A percentile compares a stretch with the other conserved stretches of the same genome.
phyloP scores from a whole-genome alignment of 371 early-diverging fungal genomes.

The Sporodiniella umbellata region DNA sequence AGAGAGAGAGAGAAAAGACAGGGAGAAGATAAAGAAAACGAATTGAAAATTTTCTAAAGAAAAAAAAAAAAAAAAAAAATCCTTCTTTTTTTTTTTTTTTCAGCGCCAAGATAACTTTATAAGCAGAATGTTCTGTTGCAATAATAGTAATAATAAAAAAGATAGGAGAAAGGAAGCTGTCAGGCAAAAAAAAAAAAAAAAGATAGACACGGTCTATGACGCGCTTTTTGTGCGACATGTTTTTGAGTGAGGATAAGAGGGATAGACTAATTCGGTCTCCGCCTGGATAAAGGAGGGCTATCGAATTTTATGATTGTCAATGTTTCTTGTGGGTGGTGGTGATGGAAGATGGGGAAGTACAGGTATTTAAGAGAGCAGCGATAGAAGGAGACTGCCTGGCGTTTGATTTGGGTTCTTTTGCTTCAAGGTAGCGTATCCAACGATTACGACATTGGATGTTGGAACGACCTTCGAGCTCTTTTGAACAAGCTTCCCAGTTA shows the following conservation, averaged over 20 bases:
- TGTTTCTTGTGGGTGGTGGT: conserved; percentile 36
- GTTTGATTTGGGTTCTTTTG: conserved; percentile 9
- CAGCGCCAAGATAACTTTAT: no score
- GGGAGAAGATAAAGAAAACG: neutral
- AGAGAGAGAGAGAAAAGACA: neutral
- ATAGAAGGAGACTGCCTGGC: conserved; percentile 47
- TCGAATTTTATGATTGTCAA: no score
- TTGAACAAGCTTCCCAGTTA: conserved; percentile 39
- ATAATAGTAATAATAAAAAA: no score
- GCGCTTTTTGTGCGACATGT: no score
- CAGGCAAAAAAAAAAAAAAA: no score
- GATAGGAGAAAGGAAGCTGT: no score
- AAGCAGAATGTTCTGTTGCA: no score
- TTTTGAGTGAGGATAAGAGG: no score
- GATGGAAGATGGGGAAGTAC: conserved; percentile 44
- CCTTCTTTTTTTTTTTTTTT: neutral
- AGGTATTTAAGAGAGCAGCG: conserved; percentile 37
- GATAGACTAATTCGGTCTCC: no score
- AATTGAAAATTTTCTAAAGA: neutral
- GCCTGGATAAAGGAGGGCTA: no score
- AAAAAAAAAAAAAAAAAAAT: no score
- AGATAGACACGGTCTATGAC: no score
- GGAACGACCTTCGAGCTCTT: conserved; percentile 29
- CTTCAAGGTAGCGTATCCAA: conserved; percentile 33
- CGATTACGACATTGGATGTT: conserved; percentile 47